Conservation (phyloP, 2,329 filamentous ascomycete genomes). For the Ophiostoma tasmaniense region DNA sequence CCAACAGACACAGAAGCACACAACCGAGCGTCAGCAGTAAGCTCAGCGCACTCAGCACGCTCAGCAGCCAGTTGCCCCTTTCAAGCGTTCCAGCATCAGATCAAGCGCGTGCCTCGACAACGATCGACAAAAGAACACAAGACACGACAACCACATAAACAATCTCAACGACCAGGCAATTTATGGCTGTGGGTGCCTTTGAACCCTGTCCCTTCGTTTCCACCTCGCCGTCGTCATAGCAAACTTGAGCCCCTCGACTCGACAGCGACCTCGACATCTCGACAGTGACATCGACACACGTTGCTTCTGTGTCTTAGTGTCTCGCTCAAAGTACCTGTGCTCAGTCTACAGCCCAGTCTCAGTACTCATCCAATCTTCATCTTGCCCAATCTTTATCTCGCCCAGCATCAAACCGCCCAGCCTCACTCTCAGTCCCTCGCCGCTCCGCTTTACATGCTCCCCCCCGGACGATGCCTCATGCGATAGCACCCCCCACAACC, state of each 20-base stretch:
- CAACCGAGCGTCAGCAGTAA: background rate
- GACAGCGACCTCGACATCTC: background rate
- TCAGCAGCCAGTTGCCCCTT: background rate
- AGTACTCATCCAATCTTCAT: background rate
- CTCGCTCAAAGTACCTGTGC: background rate
- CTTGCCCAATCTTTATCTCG: background rate
- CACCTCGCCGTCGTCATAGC: background rate
- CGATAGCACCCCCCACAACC: conserved; percentile 9
- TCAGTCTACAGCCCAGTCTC: background rate
- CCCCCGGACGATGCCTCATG: conserved; percentile 19
- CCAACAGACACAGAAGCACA: background rate
- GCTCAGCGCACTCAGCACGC: background rate
- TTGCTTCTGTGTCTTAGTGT: background rate
- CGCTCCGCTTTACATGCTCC: background rate
- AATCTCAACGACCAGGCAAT: conserved; percentile 11
- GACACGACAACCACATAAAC: background rate
- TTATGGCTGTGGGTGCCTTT: conserved; percentile 11
- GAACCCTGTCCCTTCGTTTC: conserved; percentile 16
- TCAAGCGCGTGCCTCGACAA: background rate
- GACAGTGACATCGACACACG: background rate
- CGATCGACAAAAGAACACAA: background rate
- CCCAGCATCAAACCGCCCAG: background rate
- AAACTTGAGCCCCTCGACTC: background rate
- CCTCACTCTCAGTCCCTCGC: background rate
- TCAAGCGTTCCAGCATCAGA: background rate